These are phyloP conservation scores for Diaporthe batatas DNA, from an alignment of 2,329 filamentous ascomycete genomes.

Conservation along the genomic window DNA sequence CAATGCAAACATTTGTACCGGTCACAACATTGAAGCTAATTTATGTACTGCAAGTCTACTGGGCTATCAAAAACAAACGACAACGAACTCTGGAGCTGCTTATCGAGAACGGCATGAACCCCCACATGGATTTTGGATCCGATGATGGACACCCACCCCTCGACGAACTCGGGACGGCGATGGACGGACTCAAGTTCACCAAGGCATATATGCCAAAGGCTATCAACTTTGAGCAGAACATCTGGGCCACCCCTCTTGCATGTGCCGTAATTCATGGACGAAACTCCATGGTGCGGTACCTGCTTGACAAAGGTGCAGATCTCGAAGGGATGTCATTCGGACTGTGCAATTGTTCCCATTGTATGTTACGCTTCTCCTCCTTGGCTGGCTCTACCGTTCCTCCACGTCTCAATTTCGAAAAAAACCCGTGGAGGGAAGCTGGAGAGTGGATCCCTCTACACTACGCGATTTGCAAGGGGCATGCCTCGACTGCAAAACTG, in stretches of 20 bases:
- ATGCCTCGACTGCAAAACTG: background rate
- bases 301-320: background rate
- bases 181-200: too few species aligned
- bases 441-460: too few species aligned
- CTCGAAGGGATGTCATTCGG: background rate
- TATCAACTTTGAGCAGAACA: too few species aligned
- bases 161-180: too few species aligned
- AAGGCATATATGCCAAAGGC: background rate
- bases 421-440: too few species aligned
- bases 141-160: too few species aligned
- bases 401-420: too few species aligned
- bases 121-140: background rate
- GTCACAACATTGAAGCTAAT: background rate
- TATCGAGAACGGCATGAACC: background rate
- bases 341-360: background rate
- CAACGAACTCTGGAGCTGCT: background rate
- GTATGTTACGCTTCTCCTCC: background rate
- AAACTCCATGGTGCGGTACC: background rate
- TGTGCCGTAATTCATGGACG: background rate
- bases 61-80: background rate
- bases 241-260: background rate
- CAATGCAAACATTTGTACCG: too few species aligned
- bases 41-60: background rate
- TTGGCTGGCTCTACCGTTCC: rapidly evolving
- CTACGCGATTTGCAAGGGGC: background rate